A percentile compares a stretch with the other conserved stretches of the same genome.
Evolutionary conservation across 2,329 filamentous ascomycete species (phyloP).

Genomic region (Magnaporthales sp.): DNA sequence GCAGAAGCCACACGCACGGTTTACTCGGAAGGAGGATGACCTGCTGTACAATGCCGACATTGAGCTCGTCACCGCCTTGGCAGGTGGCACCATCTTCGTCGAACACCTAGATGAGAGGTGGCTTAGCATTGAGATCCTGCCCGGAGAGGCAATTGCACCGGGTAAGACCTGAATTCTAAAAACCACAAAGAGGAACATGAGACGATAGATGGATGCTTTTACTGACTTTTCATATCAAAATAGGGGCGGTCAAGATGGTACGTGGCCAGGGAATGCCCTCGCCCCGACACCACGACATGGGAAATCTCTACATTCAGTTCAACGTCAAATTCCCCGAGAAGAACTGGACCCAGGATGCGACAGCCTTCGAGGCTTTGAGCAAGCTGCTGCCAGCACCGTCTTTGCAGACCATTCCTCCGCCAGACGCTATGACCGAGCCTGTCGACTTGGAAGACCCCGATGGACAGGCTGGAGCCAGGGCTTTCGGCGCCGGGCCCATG

Average conservation of each 20-base stretch:
- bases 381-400: slow-evolving; percentile 68
- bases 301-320: slow-evolving; percentile 97
- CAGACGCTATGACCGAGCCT: slow-evolving; percentile 85
- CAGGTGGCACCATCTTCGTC: slow-evolving; percentile 81
- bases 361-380: slow-evolving; percentile 72
- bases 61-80: slow-evolving; percentile 88
- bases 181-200: not conserved
- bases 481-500: slow-evolving; percentile 58
- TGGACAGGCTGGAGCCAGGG: slow-evolving; percentile 55
- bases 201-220: not conserved
- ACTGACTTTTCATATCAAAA: slow-evolving; percentile 13
- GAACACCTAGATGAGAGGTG: slow-evolving; percentile 97
- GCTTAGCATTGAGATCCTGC: slow-evolving; percentile 86
- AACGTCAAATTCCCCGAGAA: slow-evolving; percentile 92
- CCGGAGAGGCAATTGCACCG: slow-evolving; percentile 89
- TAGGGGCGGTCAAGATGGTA: slow-evolving; percentile 87
- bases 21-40: slow-evolving; percentile 94
- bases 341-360: slow-evolving; percentile 55
- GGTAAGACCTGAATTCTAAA: slow-evolving; percentile 46
- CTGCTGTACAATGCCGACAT: slow-evolving; percentile 93
- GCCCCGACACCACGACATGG: slow-evolving; percentile 85
- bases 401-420: slow-evolving; percentile 57
- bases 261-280: slow-evolving; percentile 97
- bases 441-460: slow-evolving; percentile 83
- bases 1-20: slow-evolving; percentile 94